Conservation (phyloP, 1,284 basidiomycete species). For the Retiboletus fuscus region DNA sequence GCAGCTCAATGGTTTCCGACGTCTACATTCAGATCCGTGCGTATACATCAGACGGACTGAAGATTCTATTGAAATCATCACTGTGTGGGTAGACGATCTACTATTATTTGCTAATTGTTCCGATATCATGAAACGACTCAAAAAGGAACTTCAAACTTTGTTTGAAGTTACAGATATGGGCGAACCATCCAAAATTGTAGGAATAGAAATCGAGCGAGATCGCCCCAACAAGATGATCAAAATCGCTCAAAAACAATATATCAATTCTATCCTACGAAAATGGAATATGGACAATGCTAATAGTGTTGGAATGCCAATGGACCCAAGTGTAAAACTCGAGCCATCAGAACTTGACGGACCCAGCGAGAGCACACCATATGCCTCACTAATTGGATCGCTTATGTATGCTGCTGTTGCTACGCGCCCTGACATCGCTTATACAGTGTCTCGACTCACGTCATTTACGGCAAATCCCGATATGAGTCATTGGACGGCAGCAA, state of each 20-base stretch:
- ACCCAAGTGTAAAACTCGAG: neutral
- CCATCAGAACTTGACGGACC: neutral
- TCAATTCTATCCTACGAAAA: neutral
- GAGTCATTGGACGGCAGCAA: neutral
- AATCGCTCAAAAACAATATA: neutral
- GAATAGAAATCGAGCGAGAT: neutral
- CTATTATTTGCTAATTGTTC: conserved; percentile 12
- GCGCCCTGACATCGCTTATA: neutral
- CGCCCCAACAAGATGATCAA: neutral
- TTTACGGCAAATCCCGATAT: neutral
- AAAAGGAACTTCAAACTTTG: neutral
- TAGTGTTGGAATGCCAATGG: neutral
- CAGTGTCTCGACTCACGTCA: neutral
- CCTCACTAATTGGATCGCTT: neutral
- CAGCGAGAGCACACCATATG: neutral
- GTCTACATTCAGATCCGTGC: conserved; percentile 5
- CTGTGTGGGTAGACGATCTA: conserved; percentile 25
- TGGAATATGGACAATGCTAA: neutral
- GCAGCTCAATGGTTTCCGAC: neutral
- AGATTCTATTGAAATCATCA: conserved; percentile 11
- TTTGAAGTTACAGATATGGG: neutral
- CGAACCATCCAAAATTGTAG: neutral
- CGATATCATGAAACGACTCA: neutral
- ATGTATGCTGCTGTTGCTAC: neutral
- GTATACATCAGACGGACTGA: conserved; percentile 6